Evolutionary conservation across 2,329 filamentous ascomycete species (phyloP).

Genomic region (Sclerotinia subarctica): DNA sequence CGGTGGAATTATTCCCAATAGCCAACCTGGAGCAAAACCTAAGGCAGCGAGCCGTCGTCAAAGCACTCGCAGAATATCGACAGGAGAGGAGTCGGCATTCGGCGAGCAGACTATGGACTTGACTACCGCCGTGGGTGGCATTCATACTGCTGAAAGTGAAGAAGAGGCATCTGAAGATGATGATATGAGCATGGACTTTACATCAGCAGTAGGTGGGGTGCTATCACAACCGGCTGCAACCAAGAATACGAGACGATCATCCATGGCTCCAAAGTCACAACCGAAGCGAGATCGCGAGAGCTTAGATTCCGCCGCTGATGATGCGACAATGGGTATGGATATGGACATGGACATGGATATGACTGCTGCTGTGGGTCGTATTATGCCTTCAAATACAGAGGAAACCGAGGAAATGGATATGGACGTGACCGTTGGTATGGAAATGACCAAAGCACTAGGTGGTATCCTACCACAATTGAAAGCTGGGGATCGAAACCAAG

Average conservation of each 20-base stretch:
- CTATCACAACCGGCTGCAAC: conserved; percentile 41
- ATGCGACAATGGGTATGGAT: conserved; percentile 37
- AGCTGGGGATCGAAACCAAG: conserved; percentile 45
- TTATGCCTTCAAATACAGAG: conserved; percentile 44
- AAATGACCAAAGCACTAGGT: conserved; percentile 59
- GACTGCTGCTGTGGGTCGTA: conserved; percentile 51
- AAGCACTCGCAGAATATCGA: conserved; percentile 41
- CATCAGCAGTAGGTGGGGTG: conserved; percentile 59
- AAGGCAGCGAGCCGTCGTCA: conserved; percentile 35
- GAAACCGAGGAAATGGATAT: conserved; percentile 38
- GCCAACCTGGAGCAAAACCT: conserved; percentile 36
- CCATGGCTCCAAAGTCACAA: conserved; percentile 24
- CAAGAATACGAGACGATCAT: conserved; percentile 33
- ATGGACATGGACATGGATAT: conserved; percentile 20
- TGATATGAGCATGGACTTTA: conserved; percentile 79
- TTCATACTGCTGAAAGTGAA: conserved; percentile 40
- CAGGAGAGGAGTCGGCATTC: conserved; percentile 33
- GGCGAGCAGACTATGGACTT: conserved; percentile 51
- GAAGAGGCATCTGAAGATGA: conserved; percentile 48
- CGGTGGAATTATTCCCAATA: conserved; percentile 65
- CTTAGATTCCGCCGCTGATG: conserved; percentile 30
- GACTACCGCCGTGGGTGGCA: conserved; percentile 54
- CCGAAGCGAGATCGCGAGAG: conserved; percentile 40
- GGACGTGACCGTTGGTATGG: conserved; percentile 52
- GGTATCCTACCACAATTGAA: conserved; percentile 48